phyloP scores from a whole-genome alignment of 1,284 basidiomycete genomes.

The Papiliotrema nemorosa region DNA sequence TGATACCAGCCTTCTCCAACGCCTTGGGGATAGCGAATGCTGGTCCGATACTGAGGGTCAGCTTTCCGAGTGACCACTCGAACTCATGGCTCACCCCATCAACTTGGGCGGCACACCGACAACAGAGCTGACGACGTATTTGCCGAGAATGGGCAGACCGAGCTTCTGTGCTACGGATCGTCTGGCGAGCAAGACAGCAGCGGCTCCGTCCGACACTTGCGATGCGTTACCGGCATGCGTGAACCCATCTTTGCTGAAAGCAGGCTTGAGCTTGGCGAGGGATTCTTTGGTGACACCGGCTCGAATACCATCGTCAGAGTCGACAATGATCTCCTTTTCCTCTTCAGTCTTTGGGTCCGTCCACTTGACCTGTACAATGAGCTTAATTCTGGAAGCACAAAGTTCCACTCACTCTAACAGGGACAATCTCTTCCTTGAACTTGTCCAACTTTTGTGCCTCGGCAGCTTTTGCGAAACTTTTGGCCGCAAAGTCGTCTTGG shows the following conservation, averaged over 20 bases:
- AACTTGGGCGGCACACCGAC: slow-evolving; percentile 81
- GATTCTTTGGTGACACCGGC: slow-evolving; percentile 85
- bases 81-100: slow-evolving; percentile 74
- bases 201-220: slow-evolving; percentile 96
- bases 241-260: slow-evolving; percentile 80
- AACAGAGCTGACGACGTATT: slow-evolving; percentile 73
- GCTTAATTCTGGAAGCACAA: not conserved
- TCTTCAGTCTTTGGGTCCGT: slow-evolving; percentile 82
- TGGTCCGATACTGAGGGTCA: slow-evolving; percentile 63
- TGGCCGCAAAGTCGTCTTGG: slow-evolving; percentile 80
- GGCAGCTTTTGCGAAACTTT: slow-evolving; percentile 78
- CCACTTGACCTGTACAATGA: slow-evolving; percentile 56
- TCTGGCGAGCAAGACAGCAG: slow-evolving; percentile 84
- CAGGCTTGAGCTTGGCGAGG: slow-evolving; percentile 87
- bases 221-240: slow-evolving; percentile 92
- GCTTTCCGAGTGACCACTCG: too few relatives aligned
- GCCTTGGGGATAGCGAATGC: slow-evolving; percentile 85
- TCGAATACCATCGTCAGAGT: slow-evolving; percentile 86
- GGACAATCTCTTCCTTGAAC: slow-evolving; percentile 89
- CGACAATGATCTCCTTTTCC: slow-evolving; percentile 72
- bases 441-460: slow-evolving; percentile 83
- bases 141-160: slow-evolving; percentile 86
- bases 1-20: slow-evolving; percentile 69
- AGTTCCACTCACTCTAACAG: slow-evolving; percentile 58
- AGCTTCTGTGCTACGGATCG: slow-evolving; percentile 83